Evolutionary conservation across 2,329 filamentous ascomycete genomes (phyloP), one percentile per base, ranked within the genome.

Genomic region (Westerdykella aurantiaca): DNA sequence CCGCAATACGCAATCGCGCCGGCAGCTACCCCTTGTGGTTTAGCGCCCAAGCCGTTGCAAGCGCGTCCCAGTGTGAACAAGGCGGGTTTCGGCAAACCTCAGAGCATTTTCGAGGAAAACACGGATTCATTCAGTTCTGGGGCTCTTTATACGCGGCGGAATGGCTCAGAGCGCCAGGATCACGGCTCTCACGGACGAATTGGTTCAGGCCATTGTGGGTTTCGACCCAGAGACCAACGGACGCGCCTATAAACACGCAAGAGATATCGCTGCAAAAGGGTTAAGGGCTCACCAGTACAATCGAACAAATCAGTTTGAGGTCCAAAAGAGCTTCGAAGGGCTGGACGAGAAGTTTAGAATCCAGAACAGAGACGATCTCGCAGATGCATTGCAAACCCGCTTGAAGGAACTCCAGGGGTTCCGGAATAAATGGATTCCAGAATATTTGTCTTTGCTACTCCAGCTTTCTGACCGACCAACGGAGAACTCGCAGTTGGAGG

Each of bases 291-390:
- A 72, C 31, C 67, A 69, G 35, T 69, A 69, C 61, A 64, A 60
- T 38, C 68, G 72, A 29, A 71, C 69, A 1, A 75, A 74, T 48
- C 73, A 74, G 41, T 76, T 75, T 55, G 70, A 72, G n/a, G 64
- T 75, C 23, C 61, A 64, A 34, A 52, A 65, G 2, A 65, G 54
- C 31, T 61, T 68, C 14, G 55, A 64, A 17, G 73, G 73, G 1
- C 73, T 96, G 2, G 83, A 90, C 53, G 93, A 97, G 69, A 89
- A 91, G 55, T 93, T 96, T 56, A 79, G 82, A 25, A 77, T 97
- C 42, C 76, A 88, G 38, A 83, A 86, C 58, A 81, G 86, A 49
- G 90, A 96, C 56, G 81, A 80, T 33, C 71, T 96, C 21, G 88
- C 88, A 11, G 82, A 90, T 61, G 82, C 81, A 5, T 69, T 89